Evolutionary conservation across 2,329 filamentous ascomycete species (phyloP).

Genomic region (Colletotrichum viniferum): DNA sequence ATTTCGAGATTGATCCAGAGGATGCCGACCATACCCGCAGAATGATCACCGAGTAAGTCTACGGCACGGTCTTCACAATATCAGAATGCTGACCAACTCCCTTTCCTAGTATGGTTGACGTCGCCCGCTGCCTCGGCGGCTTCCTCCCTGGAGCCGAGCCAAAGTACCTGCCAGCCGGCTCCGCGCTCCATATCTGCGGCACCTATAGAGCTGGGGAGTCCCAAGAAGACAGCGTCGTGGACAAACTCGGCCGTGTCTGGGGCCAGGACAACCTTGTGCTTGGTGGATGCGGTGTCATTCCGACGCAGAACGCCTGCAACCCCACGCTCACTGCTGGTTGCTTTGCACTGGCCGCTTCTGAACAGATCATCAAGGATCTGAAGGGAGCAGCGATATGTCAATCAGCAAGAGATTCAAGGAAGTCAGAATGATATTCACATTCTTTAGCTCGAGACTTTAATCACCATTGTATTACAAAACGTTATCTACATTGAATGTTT

Average conservation of each 20-base stretch:
- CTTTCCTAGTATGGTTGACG: not conserved
- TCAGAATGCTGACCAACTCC: no score
- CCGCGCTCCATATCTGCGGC: not conserved
- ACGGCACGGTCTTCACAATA: no score
- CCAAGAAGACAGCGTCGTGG: not conserved
- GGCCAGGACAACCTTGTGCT: not conserved
- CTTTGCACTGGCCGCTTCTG: not conserved
- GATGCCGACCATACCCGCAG: not conserved
- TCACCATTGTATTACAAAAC: accelerated
- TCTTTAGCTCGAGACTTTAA: not conserved
- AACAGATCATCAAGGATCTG: not conserved
- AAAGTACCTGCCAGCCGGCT: not conserved
- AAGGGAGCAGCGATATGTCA: not conserved
- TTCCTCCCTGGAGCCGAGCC: not conserved
- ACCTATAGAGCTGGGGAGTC: not conserved
- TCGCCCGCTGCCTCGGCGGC: not conserved
- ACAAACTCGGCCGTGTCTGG: not conserved
- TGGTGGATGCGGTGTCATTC: not conserved
- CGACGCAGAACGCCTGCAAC: not conserved
- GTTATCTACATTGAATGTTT: not conserved
- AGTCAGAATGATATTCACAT: not conserved
- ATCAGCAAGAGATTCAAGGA: not conserved
- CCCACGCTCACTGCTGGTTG: not conserved
- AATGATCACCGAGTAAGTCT: not conserved
- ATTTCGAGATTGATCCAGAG: not conserved